Percentiles rank a stretch among this genome's conserved stretches.
phyloP scores from a whole-genome alignment of 805 yeast genomes.

The Naumovozyma dairenensis region DNA sequence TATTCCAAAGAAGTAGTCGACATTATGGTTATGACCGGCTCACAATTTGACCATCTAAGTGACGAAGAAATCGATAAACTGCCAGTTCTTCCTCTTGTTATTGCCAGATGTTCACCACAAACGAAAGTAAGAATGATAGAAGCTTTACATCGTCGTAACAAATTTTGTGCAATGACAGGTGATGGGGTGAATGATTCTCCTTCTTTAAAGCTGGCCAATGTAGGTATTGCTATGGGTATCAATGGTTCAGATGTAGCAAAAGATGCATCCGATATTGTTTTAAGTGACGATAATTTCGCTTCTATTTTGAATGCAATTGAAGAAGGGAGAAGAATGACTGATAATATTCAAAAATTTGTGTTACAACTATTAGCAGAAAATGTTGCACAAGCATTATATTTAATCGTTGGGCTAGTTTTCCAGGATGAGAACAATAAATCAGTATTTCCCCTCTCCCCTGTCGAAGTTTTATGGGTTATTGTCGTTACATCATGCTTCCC shows the following conservation, averaged over 20 bases:
- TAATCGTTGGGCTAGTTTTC: slow-evolving; percentile 73
- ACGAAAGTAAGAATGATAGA: slow-evolving; percentile 84
- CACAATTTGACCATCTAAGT: slow-evolving; percentile 60
- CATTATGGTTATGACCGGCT: slow-evolving; percentile 74
- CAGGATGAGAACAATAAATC: slow-evolving; percentile 60
- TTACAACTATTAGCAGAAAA: slow-evolving; percentile 92
- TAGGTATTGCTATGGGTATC: slow-evolving; percentile 89
- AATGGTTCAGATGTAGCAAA: slow-evolving; percentile 97
- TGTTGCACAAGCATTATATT: slow-evolving; percentile 81
- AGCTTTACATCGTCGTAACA: slow-evolving; percentile 82
- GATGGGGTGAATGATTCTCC: slow-evolving; percentile 99
- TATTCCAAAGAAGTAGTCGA: slow-evolving; percentile 33
- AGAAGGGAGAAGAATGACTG: slow-evolving; percentile 95
- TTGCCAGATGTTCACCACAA: slow-evolving; percentile 92
- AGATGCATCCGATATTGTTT: slow-evolving; percentile 95
- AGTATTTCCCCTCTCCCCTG: slow-evolving; percentile 90
- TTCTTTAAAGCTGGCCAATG: slow-evolving; percentile 88
- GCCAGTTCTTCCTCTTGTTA: slow-evolving; percentile 72
- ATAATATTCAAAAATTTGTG: slow-evolving; percentile 86
- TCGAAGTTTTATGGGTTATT: slow-evolving; percentile 96
- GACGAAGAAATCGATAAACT: slow-evolving; percentile 63
- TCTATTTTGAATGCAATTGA: slow-evolving; percentile 87
- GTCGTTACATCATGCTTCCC: slow-evolving; percentile 98
- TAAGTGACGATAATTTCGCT: slow-evolving; percentile 92
- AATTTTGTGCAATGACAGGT: slow-evolving; percentile 98